A percentile compares a stretch with the other conserved stretches of the same genome.
These are phyloP conservation scores for Cytidiella melzeri DNA, from an alignment of 768 basidiomycete genomes.

Conservation along the genomic window DNA sequence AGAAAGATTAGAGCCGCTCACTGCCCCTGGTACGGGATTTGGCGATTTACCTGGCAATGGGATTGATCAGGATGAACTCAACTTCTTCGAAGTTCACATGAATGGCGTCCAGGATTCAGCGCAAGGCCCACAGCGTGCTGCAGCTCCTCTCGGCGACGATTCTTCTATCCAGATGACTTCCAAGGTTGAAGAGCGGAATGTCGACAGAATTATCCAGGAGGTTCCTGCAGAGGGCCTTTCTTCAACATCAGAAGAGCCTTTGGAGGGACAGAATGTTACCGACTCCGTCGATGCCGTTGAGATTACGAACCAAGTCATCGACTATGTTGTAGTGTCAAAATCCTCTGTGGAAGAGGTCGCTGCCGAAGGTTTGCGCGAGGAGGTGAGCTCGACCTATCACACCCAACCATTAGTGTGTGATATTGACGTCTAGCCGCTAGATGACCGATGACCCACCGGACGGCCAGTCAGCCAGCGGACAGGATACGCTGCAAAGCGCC, in stretches of 20 bases:
- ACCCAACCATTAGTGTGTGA: neutral
- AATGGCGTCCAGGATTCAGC: too few relatives aligned
- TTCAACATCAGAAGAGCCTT: neutral
- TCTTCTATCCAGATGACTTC: too few relatives aligned
- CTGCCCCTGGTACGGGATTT: slow-evolving; percentile 10
- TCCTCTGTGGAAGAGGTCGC: slow-evolving; percentile 30
- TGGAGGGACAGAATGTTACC: neutral
- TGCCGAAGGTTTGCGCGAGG: slow-evolving; percentile 25
- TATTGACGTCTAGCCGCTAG: neutral
- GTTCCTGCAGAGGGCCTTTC: neutral
- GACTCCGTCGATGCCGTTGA: neutral
- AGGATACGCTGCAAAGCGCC: neutral
- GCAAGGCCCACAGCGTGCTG: too few relatives aligned
- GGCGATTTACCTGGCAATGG: slow-evolving; percentile 12
- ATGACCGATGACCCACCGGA: neutral
- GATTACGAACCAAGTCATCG: neutral
- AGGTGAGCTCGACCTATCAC: slow-evolving; percentile 20
- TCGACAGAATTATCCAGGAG: neutral
- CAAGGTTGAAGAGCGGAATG: too few relatives aligned
- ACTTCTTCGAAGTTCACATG: too few relatives aligned
- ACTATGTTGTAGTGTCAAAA: slow-evolving; percentile 6
- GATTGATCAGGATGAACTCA: neutral
- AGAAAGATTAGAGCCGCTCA: slow-evolving; percentile 13
- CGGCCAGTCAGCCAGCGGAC: too few relatives aligned
- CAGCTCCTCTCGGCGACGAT: too few relatives aligned